These are phyloP conservation scores for Lipomyces chichibuensis DNA, from an alignment of 805 yeast genomes.

Conservation along the genomic window DNA sequence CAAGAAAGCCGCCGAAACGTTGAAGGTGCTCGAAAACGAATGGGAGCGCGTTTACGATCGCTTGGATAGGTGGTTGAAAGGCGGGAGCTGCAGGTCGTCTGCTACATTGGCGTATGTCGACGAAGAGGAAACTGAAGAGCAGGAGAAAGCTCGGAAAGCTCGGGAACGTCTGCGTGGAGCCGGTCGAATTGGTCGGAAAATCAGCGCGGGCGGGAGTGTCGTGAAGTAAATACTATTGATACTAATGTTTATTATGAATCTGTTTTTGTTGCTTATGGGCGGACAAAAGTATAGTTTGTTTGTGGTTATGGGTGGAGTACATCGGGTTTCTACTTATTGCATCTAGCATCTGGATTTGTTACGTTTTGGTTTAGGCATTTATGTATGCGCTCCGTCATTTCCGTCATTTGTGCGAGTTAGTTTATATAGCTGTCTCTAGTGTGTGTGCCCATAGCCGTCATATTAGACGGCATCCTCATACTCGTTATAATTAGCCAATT, in stretches of 20 bases:
- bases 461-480: too few species aligned
- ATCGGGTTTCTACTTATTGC: background rate
- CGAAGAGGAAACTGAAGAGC: conserved; percentile 20
- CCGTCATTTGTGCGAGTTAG: background rate
- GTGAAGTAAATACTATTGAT: conserved; percentile 7
- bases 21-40: conserved; percentile 28
- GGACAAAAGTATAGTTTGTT: background rate
- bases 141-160: conserved; percentile 15
- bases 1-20: conserved; percentile 25
- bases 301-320: background rate
- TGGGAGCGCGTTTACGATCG: conserved; percentile 33
- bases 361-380: background rate
- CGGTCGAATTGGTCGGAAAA: conserved; percentile 18
- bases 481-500: background rate
- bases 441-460: background rate
- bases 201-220: conserved; percentile 31
- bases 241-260: background rate
- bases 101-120: background rate
- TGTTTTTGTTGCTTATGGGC: too few species aligned
- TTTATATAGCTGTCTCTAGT: background rate
- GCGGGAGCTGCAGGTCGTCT: background rate
- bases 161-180: conserved; percentile 23
- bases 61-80: conserved; percentile 20
- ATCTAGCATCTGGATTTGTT: background rate
- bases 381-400: background rate